A percentile compares a stretch with the other conserved stretches of the same genome.
Conservation (phyloP, 192 early-diverging fungal species). For the Umbelopsis vinacea region DNA sequence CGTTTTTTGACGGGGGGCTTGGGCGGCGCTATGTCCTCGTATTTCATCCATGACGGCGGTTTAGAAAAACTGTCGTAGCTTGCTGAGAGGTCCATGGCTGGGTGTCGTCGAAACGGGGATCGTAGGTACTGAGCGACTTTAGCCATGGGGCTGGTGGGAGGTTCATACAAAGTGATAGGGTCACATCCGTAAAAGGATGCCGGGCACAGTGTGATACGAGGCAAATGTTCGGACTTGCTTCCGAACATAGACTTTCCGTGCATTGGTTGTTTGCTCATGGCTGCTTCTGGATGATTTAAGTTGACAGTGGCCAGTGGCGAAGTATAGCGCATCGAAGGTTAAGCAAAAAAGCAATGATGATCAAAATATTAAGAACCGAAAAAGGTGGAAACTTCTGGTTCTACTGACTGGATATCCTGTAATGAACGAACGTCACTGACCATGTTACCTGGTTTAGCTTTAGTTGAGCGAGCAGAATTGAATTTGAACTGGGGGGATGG, state of each 20-base stretch:
- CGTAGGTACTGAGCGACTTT: not conserved
- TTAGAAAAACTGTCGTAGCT: slow-evolving; percentile 18
- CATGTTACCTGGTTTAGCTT: not conserved
- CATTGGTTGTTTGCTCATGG: not conserved
- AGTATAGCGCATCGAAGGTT: not conserved
- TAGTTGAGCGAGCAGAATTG: slow-evolving; percentile 1
- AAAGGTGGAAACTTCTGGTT: too few relatives aligned
- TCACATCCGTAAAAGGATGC: slow-evolving; percentile 19
- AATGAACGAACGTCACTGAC: too few relatives aligned
- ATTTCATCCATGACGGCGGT: slow-evolving; percentile 8
- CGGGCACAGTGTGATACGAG: slow-evolving; percentile 16
- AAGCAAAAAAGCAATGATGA: not conserved
- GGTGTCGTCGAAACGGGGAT: not conserved
- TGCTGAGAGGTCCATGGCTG: not conserved
- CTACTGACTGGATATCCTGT: too few relatives aligned
- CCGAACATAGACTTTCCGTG: slow-evolving; percentile 7
- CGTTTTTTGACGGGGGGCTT: not conserved
- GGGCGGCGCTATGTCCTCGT: not conserved
- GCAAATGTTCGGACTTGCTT: not conserved
- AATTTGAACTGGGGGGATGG: slow-evolving; percentile 17
- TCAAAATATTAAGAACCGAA: not conserved
- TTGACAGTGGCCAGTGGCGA: not conserved
- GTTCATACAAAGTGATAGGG: not conserved
- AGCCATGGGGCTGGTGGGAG: not conserved
- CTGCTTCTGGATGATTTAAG: not conserved